Conservation (phyloP, 1,284 basidiomycete genomes). For the Trametes versicolor region DNA sequence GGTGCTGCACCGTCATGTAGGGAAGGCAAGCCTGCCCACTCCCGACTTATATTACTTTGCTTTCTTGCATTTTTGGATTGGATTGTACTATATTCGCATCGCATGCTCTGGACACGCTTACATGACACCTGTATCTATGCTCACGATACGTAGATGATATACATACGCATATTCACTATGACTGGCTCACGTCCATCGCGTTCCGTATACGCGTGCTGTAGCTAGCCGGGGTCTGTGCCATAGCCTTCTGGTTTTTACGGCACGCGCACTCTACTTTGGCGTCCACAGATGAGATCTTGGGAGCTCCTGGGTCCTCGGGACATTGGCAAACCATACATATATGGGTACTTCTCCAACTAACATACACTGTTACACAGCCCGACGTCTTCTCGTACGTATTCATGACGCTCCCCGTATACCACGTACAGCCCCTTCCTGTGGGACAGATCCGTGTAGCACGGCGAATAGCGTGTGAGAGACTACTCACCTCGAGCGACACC, state of each 20-base stretch:
- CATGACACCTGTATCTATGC: constrained; percentile 5
- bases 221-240: not conserved
- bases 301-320: not conserved
- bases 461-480: not conserved
- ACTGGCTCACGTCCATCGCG: not conserved
- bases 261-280: not conserved
- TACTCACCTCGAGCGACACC: not conserved
- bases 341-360: not conserved
- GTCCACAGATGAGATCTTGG: not conserved
- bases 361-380: not conserved
- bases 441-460: not conserved
- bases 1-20: constrained; percentile 34
- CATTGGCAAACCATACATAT: not conserved
- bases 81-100: constrained; percentile 16
- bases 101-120: constrained; percentile 3
- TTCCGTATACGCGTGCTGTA: not conserved
- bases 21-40: not conserved
- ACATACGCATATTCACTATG: too few relatives aligned
- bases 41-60: not conserved
- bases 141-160: not conserved
- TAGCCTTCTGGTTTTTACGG: not conserved
- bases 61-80: constrained; percentile 12
- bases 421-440: not conserved
- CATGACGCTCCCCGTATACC: not conserved
- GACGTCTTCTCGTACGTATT: not conserved